Evolutionary conservation across 2,329 filamentous ascomycete species (phyloP), one percentile per base, ranked within the genome.

Genomic region (Epichloe uncinata): DNA sequence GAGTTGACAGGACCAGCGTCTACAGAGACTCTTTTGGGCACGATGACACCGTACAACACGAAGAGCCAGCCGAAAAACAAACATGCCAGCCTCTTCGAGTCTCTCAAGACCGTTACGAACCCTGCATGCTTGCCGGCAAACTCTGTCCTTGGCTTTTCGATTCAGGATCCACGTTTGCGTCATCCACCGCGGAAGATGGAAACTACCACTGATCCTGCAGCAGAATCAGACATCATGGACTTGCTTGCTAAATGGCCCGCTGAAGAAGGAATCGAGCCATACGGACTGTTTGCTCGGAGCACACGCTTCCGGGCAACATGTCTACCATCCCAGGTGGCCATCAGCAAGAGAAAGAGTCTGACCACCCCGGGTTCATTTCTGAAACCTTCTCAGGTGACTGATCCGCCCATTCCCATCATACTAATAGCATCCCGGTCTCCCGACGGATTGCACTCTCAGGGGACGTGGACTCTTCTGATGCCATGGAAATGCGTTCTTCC

Each of bases 401-500:
- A 96, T 59, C 86, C 87, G 1, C 69, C 76, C 2, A 93, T 97
- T 15, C 93, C 93, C 1, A 67, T 91, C 38, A 71, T 91, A 1
- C 67, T 94, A 5, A 73, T 87, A 4, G 74, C 82, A 35, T 79
- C 78, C 11, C 75, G 79, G 3, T 63, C 73, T 9, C 63, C 67
- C 11, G 58, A 63, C 1, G 67, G 68, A 37, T 69, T 65, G 11
- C 75, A 74, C 44, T 69, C 72, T 1, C 81, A 84, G 45, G 84
- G 84, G 0, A 82, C 75, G 0, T 97, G 89, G 88, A 93, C 83
- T 0, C 63, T 97, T 1, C 72, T 97, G 22, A 75, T 93, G 3
- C 93, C 93, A 0, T 96, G 91, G 88, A 89, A 87, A 61, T 95
- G 87, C 58, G 84, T 97, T 36, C 72, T 81, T 36, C 80, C 87